phyloP scores from a whole-genome alignment of 139 green algal genomes.

The Trebouxia sp. region DNA sequence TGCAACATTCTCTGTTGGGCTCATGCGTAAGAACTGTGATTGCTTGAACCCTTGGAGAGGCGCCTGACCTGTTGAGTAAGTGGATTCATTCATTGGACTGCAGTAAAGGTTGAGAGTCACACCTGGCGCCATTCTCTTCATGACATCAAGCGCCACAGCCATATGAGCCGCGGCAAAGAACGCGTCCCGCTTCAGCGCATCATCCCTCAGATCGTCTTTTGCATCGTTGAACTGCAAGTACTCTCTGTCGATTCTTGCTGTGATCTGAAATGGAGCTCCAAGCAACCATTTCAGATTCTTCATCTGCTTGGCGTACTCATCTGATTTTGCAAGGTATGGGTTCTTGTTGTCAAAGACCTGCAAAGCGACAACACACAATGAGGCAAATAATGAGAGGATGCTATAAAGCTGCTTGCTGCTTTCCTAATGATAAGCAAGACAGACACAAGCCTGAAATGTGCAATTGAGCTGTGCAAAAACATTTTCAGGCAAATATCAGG shows the following conservation, averaged over 20 bases:
- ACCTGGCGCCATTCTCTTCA: background rate
- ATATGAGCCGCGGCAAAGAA: background rate
- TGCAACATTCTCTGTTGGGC: too few relatives aligned
- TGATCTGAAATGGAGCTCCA: background rate
- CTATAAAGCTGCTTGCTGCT: too few relatives aligned
- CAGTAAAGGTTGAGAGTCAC: background rate
- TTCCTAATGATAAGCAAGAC: too few relatives aligned
- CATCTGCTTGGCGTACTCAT: constrained; percentile 14
- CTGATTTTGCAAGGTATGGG: background rate
- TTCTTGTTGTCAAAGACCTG: constrained; percentile 20
- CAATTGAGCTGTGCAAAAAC: too few relatives aligned
- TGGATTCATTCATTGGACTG: background rate
- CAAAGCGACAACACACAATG: background rate
- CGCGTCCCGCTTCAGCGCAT: constrained; percentile 1
- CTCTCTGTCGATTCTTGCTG: background rate
- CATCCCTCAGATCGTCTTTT: constrained; percentile 13
- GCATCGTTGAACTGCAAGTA: constrained; percentile 19
- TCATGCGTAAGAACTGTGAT: too few relatives aligned
- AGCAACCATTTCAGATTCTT: constrained; percentile 13
- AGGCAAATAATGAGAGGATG: too few relatives aligned
- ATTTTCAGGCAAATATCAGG: too few relatives aligned
- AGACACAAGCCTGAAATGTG: too few relatives aligned
- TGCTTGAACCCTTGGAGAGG: too few relatives aligned
- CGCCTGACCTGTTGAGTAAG: too few relatives aligned
- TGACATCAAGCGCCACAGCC: background rate